phyloP scores from a whole-genome alignment of 2,329 filamentous ascomycete species.

The Tolypocladium inflatum region DNA sequence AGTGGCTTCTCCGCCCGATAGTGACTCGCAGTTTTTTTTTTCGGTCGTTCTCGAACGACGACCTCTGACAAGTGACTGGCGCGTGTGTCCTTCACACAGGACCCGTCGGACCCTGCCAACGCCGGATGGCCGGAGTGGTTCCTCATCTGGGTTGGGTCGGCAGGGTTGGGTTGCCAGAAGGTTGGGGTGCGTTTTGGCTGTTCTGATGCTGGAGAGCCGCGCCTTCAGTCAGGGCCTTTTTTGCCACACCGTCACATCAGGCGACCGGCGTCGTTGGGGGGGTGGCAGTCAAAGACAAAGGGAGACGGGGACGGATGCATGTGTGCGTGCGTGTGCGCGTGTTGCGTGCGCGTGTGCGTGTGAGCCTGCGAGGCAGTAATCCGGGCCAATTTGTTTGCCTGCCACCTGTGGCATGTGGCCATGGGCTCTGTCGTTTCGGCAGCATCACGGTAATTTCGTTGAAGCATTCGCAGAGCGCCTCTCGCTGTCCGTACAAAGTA shows the following conservation, averaged over 20 bases:
- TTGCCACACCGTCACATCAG: conserved; percentile 5
- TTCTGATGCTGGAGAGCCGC: neutral
- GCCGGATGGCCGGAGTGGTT: neutral
- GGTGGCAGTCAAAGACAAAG: neutral
- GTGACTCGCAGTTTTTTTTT: conserved; percentile 7
- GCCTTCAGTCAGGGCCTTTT: neutral
- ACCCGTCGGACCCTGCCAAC: conserved; percentile 2
- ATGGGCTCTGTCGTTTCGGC: neutral
- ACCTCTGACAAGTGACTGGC: neutral
- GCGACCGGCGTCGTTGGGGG: conserved; percentile 7
- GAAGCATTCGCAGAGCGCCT: neutral
- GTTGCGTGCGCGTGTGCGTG: neutral
- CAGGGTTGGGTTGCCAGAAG: neutral
- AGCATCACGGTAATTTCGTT: neutral
- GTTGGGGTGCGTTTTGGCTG: neutral
- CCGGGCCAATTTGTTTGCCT: neutral
- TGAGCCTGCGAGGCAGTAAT: neutral
- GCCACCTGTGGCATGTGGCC: neutral
- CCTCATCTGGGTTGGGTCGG: neutral
- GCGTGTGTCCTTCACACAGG: neutral
- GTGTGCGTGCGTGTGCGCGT: neutral
- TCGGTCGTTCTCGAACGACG: conserved; percentile 6
- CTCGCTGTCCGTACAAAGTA: neutral
- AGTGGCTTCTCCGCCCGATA: neutral
- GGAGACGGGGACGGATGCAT: neutral